Percentiles rank a stretch among this genome's conserved stretches.
Conservation (phyloP, 345 rosid species). For the Triadica sebifera region DNA sequence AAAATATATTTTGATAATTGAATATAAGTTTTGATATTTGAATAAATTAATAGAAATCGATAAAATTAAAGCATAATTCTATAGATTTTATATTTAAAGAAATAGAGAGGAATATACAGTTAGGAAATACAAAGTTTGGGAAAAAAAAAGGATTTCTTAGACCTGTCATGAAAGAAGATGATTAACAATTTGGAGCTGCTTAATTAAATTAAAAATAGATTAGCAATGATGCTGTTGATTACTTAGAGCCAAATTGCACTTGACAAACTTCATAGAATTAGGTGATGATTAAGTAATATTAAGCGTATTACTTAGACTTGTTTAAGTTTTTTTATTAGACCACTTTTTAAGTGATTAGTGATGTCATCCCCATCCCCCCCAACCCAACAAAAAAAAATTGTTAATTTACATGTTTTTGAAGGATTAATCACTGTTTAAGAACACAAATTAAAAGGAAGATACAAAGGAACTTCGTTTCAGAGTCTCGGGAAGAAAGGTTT, state of each 20-base stretch:
- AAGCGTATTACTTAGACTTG: background rate
- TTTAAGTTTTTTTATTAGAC: background rate
- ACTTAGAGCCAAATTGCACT: background rate
- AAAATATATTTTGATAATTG: background rate
- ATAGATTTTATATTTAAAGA: background rate
- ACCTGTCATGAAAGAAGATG: background rate
- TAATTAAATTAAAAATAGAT: background rate
- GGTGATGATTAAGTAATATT: slow-evolving; percentile 14
- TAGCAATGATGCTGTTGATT: slow-evolving; percentile 1
- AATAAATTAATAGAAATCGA: background rate
- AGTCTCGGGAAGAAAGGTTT: background rate
- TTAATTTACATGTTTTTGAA: slow-evolving; percentile 8
- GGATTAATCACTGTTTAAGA: background rate
- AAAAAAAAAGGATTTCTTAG: background rate
- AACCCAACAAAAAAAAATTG: too few relatives aligned
- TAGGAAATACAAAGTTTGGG: background rate
- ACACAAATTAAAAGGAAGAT: background rate
- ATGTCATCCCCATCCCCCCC: background rate
- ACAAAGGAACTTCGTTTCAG: background rate
- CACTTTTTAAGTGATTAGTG: background rate
- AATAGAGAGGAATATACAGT: background rate
- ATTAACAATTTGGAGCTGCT: background rate
- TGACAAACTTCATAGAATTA: slow-evolving; percentile 3
- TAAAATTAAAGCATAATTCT: too few relatives aligned
- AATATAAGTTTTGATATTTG: background rate